Evolutionary conservation across 768 basidiomycete genomes (phyloP), one percentile per base, ranked within the genome.

Genomic region (Kwoniella dejecticola): DNA sequence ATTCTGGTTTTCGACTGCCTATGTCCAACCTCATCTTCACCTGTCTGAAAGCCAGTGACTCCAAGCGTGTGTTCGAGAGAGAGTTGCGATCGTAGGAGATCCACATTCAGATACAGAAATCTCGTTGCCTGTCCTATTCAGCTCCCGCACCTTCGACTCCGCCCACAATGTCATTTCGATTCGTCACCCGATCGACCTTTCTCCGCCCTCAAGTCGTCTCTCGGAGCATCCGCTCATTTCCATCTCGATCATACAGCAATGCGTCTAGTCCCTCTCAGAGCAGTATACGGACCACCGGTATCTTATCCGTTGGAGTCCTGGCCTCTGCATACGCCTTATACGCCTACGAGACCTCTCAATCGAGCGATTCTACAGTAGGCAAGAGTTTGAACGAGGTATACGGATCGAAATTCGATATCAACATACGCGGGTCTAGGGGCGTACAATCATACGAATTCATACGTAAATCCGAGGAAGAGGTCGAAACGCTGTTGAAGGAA

Each of bases 401-500:
- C 26, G 59, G 58, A 5, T 42, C 48, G n/a, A 58, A 50, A 33
- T 68, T 68, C 57, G 54, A 63, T n/a, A 30, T 69, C 41, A 52
- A 60, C 0, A 60, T 69, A 4, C 55, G 60, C 21, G 42, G 48
- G 0, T 29, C 49, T 8, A 33, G 58, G 26, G 67, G 27, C 4
- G 36, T 42, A 26, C 49, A 57, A 15, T 33, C 60, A 11, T 60
- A 70, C 26, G 63, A 55, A 11, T 74, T 74, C 52, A 40, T 48
- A 15, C 33, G 67, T 4, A 58, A 63, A 45, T 57, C 66, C 1
- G 44, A 61, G 13, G 52, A 48, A 6, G 68, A 68, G 13, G 49
- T 61, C 15, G 73, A 75, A 33, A 48, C n/a, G 19, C 68, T 62
- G n/a, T 50, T 75, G 24, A 62, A 58, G 2, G 70, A 60, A 17